Conservation (phyloP, 495 filamentous ascomycete species). For the Amphirosellinia nigrospora region DNA sequence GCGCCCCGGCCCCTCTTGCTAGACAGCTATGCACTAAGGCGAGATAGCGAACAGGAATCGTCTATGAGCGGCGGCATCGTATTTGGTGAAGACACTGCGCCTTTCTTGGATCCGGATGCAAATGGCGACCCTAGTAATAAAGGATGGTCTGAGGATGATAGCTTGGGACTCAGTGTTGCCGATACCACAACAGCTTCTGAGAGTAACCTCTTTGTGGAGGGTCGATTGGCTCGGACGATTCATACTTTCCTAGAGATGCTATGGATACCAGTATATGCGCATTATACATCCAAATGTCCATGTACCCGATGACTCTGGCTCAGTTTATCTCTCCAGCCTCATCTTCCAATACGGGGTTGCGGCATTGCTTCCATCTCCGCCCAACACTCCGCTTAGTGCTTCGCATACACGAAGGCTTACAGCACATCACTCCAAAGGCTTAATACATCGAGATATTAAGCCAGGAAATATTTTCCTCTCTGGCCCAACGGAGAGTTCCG, state of each 20-base stretch:
- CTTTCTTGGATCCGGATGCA: background rate
- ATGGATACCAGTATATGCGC: constrained; percentile 49
- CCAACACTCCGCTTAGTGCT: constrained; percentile 46
- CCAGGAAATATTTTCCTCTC: constrained; percentile 98
- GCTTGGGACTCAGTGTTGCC: constrained; percentile 40
- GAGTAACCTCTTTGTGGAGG: constrained; percentile 59
- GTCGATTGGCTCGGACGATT: constrained; percentile 48
- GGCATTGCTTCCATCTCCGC: constrained; percentile 62
- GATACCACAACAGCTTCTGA: constrained; percentile 46
- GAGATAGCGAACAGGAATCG: constrained; percentile 19
- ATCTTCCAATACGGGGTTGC: constrained; percentile 28
- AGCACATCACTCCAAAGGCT: constrained; percentile 83
- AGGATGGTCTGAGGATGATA: constrained; percentile 43
- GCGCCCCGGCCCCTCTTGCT: constrained; percentile 30
- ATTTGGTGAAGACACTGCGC: constrained; percentile 38
- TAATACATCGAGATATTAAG: constrained; percentile 98
- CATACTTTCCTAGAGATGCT: constrained; percentile 35
- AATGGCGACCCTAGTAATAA: constrained; percentile 9
- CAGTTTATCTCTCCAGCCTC: constrained; percentile 41
- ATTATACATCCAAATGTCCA: constrained; percentile 64
- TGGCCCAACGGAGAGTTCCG: constrained; percentile 29
- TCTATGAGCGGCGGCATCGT: constrained; percentile 34
- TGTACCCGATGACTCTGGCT: constrained; percentile 60
- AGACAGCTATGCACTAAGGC: constrained; percentile 32
- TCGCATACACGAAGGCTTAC: constrained; percentile 38